These are phyloP conservation scores for Acanthamoeba quina DNA, from an alignment of 208 protist species.

Conservation along the genomic window DNA sequence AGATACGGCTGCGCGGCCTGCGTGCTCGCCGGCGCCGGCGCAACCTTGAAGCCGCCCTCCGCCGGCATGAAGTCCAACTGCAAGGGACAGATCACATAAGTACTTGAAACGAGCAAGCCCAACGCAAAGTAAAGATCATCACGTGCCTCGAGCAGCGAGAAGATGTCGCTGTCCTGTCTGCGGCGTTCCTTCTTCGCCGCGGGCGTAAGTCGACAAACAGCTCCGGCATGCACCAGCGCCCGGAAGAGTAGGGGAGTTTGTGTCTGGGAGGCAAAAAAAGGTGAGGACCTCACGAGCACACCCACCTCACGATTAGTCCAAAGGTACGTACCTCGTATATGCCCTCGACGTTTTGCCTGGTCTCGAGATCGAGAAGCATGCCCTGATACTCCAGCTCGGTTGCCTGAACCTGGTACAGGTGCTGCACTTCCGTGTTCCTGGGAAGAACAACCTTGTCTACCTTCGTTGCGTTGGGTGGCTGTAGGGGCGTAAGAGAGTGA, in stretches of 20 bases:
- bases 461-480: constrained; percentile 43
- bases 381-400: constrained; percentile 55
- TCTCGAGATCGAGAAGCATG: constrained; percentile 36
- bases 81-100: background rate
- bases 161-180: constrained; percentile 40
- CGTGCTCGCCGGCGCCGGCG: background rate
- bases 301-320: background rate
- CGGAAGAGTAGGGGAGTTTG: constrained; percentile 56
- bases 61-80: constrained; percentile 52
- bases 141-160: constrained; percentile 45
- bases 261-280: background rate
- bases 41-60: constrained; percentile 2
- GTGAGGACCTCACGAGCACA: background rate
- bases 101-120: background rate
- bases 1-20: constrained; percentile 12
- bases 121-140: background rate
- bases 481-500: background rate
- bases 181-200: constrained; percentile 1
- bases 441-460: constrained; percentile 10
- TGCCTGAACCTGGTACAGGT: constrained; percentile 50
- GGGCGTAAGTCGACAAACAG: background rate
- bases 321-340: constrained; percentile 20
- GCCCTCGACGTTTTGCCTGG: constrained; percentile 42
- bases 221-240: constrained; percentile 47
- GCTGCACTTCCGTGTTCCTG: constrained; percentile 53